phyloP scores from a whole-genome alignment of 2,329 filamentous ascomycete species.

The Cercospora citrullina region DNA sequence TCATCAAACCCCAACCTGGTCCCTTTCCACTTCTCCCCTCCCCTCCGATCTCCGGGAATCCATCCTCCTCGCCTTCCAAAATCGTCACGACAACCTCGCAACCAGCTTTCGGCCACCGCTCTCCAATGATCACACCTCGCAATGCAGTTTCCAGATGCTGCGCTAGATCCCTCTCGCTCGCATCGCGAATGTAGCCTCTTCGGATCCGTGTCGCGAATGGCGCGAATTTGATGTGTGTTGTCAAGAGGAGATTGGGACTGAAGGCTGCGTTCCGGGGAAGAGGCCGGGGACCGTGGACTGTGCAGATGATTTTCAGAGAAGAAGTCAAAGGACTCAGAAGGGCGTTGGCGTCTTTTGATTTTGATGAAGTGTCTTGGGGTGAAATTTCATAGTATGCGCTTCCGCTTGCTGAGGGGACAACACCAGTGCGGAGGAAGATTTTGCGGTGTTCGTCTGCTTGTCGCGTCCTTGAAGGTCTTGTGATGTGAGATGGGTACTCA shows the following conservation, averaged over 20 bases:
- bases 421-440: constrained; percentile 87
- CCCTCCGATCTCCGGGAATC: constrained; percentile 58
- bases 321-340: constrained; percentile 57
- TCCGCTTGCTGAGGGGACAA: constrained; percentile 89
- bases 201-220: constrained; percentile 85
- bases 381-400: constrained; percentile 77
- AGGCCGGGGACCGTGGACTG: constrained; percentile 88
- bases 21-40: constrained; percentile 43
- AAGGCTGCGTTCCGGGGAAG: constrained; percentile 88
- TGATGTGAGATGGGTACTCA: constrained; percentile 50
- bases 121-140: constrained; percentile 84
- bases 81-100: constrained; percentile 94
- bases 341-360: constrained; percentile 42
- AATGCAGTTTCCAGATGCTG: constrained; percentile 90
- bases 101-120: constrained; percentile 97
- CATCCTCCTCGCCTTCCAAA: constrained; percentile 86
- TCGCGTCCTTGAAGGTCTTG: constrained; percentile 58
- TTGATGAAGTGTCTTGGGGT: constrained; percentile 35
- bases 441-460: constrained; percentile 73
- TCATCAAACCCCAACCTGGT: constrained; percentile 79
- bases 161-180: constrained; percentile 82
- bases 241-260: constrained; percentile 86
- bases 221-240: constrained; percentile 93
- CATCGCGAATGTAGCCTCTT: constrained; percentile 81
- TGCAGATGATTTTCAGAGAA: constrained; percentile 87